These are phyloP conservation scores for Daldinia concentrica DNA, from an alignment of 495 filamentous ascomycete species.

Conservation along the genomic window DNA sequence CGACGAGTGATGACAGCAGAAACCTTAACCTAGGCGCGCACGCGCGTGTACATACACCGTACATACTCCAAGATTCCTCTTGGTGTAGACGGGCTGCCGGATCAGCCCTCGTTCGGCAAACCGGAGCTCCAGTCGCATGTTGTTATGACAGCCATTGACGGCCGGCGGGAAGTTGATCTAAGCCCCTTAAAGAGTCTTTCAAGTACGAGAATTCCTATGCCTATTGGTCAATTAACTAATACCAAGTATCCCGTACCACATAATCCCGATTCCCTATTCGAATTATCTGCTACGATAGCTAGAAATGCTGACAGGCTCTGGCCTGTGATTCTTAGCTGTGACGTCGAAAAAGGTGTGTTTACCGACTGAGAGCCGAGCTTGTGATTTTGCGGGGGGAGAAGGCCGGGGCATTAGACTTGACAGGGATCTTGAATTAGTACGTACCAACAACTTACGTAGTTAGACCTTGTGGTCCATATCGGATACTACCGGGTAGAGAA, in stretches of 20 bases:
- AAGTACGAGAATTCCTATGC: not conserved
- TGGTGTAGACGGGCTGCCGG: slow-evolving; percentile 38
- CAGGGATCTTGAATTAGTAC: slow-evolving; percentile 20
- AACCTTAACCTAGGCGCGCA: slow-evolving; percentile 16
- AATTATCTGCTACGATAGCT: not conserved
- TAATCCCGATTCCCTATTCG: not conserved
- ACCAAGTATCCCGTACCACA: not conserved
- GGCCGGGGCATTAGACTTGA: slow-evolving; percentile 26
- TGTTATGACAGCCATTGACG: slow-evolving; percentile 4
- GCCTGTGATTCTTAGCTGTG: slow-evolving; percentile 39
- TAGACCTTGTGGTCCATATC: slow-evolving; percentile 5
- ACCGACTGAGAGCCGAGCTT: slow-evolving; percentile 62
- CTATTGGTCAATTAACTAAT: not conserved
- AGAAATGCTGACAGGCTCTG: not conserved
- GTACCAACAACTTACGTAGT: not conserved
- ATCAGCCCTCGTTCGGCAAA: slow-evolving; percentile 38
- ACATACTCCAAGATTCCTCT: not conserved
- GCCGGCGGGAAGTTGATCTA: slow-evolving; percentile 16
- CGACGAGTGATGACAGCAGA: slow-evolving; percentile 35
- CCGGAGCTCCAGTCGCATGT: slow-evolving; percentile 40
- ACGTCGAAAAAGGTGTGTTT: slow-evolving; percentile 43
- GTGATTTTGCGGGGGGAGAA: slow-evolving; percentile 61
- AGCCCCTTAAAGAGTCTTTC: not conserved
- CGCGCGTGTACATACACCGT: not conserved
- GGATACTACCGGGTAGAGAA: slow-evolving; percentile 40